These are phyloP conservation scores for Fusarium sororula DNA, from an alignment of 2,329 filamentous ascomycete species.

Conservation along the genomic window DNA sequence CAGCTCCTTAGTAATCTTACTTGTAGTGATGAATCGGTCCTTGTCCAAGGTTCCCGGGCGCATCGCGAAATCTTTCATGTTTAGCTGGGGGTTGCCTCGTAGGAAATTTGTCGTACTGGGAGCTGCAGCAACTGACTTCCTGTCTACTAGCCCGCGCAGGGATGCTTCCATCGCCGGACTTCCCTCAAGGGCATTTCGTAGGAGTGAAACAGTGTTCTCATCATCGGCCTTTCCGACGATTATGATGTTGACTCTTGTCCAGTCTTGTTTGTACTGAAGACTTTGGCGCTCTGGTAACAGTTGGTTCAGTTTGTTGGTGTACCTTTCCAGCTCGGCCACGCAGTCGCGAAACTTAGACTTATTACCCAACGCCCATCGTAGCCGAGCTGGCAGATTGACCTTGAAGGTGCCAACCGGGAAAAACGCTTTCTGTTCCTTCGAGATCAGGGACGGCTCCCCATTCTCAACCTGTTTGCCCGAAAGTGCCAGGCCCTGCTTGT, in stretches of 20 bases:
- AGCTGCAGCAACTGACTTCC: not conserved
- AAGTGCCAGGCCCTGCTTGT: not conserved
- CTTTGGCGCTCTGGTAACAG: not conserved
- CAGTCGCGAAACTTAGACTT: not conserved
- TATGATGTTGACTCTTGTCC: not conserved
- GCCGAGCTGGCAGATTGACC: not conserved
- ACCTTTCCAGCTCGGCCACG: not conserved
- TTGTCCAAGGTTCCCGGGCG: fast-evolving
- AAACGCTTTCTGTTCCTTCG: not conserved
- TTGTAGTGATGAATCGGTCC: not conserved
- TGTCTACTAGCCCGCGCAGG: not conserved
- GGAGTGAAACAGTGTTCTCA: not conserved
- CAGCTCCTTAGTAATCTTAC: not conserved
- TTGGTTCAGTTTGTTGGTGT: not conserved
- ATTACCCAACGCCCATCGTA: not conserved
- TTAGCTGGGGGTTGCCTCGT: not conserved
- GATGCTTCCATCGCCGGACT: not conserved
- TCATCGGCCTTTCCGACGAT: not conserved
- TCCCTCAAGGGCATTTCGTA: not conserved
- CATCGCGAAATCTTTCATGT: not conserved
- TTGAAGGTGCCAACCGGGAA: not conserved
- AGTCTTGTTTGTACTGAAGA: not conserved
- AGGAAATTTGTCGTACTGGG: not conserved
- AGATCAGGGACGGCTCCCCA: not conserved
- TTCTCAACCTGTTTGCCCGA: not conserved